Percentiles rank a stretch among this genome's conserved stretches.
These are phyloP conservation scores for Chaetomium olivaceum DNA, from an alignment of 2,329 filamentous ascomycete genomes.

Conservation along the genomic window DNA sequence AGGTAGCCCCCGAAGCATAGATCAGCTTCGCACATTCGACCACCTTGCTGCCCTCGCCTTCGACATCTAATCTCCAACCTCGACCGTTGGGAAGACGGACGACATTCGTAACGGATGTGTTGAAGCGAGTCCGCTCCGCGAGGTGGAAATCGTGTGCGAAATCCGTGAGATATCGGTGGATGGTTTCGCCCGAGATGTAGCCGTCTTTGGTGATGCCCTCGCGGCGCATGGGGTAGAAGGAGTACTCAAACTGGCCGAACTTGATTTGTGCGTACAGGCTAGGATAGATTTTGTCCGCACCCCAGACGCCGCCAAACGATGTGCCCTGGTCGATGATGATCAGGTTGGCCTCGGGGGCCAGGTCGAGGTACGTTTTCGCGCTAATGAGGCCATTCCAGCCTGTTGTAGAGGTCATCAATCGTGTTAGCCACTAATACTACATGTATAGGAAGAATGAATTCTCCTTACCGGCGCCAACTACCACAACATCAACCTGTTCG, in stretches of 20 bases:
- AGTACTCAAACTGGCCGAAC: not conserved
- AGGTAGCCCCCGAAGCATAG: not conserved
- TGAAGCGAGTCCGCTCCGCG: not conserved
- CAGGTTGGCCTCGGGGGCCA: not conserved
- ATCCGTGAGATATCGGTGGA: conserved; percentile 1
- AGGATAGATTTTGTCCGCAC: conserved; percentile 2
- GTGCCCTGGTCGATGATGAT: not conserved
- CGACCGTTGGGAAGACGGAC: not conserved
- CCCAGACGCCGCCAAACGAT: not conserved
- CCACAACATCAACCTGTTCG: not conserved
- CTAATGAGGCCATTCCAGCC: conserved; percentile 5
- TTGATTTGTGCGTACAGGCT: conserved; percentile 6
- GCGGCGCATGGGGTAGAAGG: conserved; percentile 4
- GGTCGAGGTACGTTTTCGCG: conserved; percentile 6
- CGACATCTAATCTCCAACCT: not conserved
- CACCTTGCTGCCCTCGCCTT: not conserved
- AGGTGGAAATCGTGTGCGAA: not conserved
- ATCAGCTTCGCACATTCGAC: not conserved
- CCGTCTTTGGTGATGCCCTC: not conserved
- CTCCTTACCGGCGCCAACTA: not conserved
- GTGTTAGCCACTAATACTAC: not conserved
- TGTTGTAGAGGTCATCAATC: not conserved
- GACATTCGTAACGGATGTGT: not conserved
- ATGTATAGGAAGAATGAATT: not conserved
- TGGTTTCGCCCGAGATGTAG: conserved; percentile 2